A percentile compares a stretch with the other conserved stretches of the same genome.
phyloP scores from a whole-genome alignment of 495 filamentous ascomycete genomes.

The Lasiosphaeria ovina region DNA sequence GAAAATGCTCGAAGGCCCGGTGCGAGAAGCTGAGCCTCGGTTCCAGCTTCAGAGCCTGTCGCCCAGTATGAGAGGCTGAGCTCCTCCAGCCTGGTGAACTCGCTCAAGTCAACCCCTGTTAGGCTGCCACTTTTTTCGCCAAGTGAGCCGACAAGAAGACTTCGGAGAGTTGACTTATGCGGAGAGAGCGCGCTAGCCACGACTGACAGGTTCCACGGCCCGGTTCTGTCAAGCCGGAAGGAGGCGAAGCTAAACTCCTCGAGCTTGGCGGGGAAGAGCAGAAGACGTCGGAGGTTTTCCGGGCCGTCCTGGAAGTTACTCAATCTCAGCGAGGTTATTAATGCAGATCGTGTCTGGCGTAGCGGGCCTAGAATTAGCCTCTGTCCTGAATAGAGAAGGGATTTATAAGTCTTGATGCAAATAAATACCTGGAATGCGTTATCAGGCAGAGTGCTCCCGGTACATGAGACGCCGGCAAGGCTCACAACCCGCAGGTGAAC shows the following conservation, averaged over 20 bases:
- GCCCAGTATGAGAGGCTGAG: conserved; percentile 1
- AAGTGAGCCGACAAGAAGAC: conserved; percentile 3
- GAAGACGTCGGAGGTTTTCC: conserved; percentile 2
- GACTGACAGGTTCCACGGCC: conserved; percentile 3
- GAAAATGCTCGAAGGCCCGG: neutral
- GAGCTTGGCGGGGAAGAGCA: conserved; percentile 2
- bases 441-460: neutral
- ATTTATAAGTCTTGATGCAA: neutral
- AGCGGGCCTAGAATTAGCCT: neutral
- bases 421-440: neutral
- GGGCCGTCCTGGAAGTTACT: conserved; percentile 1
- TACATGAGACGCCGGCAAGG: neutral
- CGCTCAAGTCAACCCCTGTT: neutral
- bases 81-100: neutral
- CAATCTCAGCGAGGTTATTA: neutral
- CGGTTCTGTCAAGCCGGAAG: neutral
- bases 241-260: neutral
- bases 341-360: neutral
- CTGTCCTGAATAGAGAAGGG: neutral
- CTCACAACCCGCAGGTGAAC: neutral
- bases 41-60: conserved; percentile 1
- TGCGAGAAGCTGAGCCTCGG: conserved; percentile 1
- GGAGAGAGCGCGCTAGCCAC: neutral
- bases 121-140: neutral
- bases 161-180: conserved; percentile 1